Evolutionary conservation across 495 filamentous ascomycete genomes (phyloP).

Genomic region (Geoglossum glabrum): DNA sequence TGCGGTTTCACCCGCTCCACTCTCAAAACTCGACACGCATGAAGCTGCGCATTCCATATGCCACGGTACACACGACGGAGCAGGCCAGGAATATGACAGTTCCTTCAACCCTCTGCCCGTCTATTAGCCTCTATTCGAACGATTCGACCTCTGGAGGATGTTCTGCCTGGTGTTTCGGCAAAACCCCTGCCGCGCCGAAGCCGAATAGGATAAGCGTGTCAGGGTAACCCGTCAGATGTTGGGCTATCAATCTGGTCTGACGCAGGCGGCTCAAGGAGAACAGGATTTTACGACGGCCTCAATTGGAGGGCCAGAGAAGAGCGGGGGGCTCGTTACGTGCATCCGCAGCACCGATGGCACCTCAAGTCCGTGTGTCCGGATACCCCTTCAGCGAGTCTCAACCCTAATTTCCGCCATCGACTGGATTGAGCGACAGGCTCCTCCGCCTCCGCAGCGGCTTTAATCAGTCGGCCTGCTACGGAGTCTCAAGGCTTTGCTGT

Average conservation of each 20-base stretch:
- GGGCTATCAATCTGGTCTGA: neutral
- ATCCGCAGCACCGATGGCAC: too few species aligned
- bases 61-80: neutral
- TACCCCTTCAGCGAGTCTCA: too few species aligned
- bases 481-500: too few species aligned
- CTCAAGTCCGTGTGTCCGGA: too few species aligned
- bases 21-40: neutral
- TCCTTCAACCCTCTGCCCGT: neutral
- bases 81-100: neutral
- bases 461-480: too few species aligned
- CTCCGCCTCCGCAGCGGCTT: too few species aligned
- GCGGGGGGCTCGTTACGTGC: neutral
- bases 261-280: neutral
- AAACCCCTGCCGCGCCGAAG: neutral
- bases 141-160: neutral
- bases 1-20: constrained; percentile 1
- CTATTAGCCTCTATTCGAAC: neutral
- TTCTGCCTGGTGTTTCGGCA: constrained; percentile 2
- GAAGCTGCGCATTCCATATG: neutral
- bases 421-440: too few species aligned
- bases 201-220: neutral
- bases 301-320: neutral
- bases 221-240: neutral
- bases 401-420: too few species aligned
- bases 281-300: neutral